Base-by-base conservation (phyloP, 345 rosid genomes). In the Lagerstroemia speciosa region DNA sequence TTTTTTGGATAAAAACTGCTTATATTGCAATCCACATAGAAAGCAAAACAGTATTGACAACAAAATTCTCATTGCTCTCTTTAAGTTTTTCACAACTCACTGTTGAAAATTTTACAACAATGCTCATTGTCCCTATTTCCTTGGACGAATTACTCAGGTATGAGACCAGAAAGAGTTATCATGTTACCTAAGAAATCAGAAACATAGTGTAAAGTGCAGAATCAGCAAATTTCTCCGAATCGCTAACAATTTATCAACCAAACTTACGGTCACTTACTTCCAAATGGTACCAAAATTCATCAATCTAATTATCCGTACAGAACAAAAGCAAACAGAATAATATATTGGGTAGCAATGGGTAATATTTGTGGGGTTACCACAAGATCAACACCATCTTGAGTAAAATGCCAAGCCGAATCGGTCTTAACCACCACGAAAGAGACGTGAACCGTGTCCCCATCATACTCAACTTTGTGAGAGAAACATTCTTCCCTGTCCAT, bases 401-500 rank as follows among this genome's bases (percentile, higher is more conserved):
- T 77, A 66, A 73, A 71, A 70, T 79, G 86, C 93, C 93, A 87
- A 27, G 85, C 65, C 0, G 84, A 73, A 36, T 87, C 85, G 14
- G 69, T 74, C 84, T 82, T 81, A 32, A 87, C 74, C 67, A 87
- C 86, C 9, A 87, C 93, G 73, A 87, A 87, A 0, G 93, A 87
- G 30, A 64, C 79, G 64, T 85, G 93, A 72, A 85, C 79, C 0
- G 81, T 79, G 55, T 85, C 93, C 26, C 90, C 88, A 32, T 81
- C 87, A 57, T 83, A 85, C 55, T 85, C 74, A 67, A 85, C 88
- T 75, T 87, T 76, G 72, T 84, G 82, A 37, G 90, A 80, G 79
- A 85, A 77, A 61, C 93, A 87, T 65, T 87, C 93, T 70, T 87
- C 93, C 72, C 84, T 82, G 34, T 87, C 87, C 17, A 87, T 80